Evolutionary conservation across 2,329 filamentous ascomycete genomes (phyloP).

Genomic region (Aspergillus fischeri): DNA sequence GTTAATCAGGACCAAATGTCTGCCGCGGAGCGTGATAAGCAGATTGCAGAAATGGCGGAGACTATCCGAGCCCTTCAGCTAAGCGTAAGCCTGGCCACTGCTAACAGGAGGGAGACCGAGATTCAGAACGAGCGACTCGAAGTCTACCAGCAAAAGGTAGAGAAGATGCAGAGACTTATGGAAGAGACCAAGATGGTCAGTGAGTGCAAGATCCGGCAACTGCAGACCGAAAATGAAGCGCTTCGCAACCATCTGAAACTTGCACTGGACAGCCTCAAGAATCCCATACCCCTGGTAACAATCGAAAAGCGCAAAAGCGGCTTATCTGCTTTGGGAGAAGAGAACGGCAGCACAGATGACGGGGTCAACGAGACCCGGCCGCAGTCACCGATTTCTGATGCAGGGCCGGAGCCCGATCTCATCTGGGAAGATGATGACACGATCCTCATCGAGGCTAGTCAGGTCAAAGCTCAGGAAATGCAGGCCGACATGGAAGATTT

Average conservation of each 20-base stretch:
- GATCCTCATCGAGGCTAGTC: constrained; percentile 43
- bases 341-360: constrained; percentile 54
- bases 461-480: constrained; percentile 56
- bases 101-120: constrained; percentile 70
- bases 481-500: constrained; percentile 83
- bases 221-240: constrained; percentile 88
- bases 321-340: constrained; percentile 49
- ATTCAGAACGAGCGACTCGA: constrained; percentile 80
- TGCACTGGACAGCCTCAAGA: constrained; percentile 79
- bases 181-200: constrained; percentile 86
- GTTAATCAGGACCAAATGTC: constrained; percentile 96
- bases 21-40: constrained; percentile 86
- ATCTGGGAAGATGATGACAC: constrained; percentile 51
- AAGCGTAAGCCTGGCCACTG: constrained; percentile 58
- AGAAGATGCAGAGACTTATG: constrained; percentile 90
- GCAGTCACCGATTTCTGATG: constrained; percentile 25
- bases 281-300: constrained; percentile 67
- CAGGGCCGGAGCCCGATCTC: constrained; percentile 31
- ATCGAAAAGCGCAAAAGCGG: constrained; percentile 32
- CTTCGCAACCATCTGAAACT: constrained; percentile 82
- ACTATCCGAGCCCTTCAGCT: constrained; percentile 85
- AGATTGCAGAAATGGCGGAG: constrained; percentile 91
- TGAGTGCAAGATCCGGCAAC: constrained; percentile 86
- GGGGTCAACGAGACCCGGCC: constrained; percentile 38
- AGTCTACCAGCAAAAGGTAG: constrained; percentile 89